Conservation (phyloP, 495 filamentous ascomycete species). For the Aspergillus hancockii region DNA sequence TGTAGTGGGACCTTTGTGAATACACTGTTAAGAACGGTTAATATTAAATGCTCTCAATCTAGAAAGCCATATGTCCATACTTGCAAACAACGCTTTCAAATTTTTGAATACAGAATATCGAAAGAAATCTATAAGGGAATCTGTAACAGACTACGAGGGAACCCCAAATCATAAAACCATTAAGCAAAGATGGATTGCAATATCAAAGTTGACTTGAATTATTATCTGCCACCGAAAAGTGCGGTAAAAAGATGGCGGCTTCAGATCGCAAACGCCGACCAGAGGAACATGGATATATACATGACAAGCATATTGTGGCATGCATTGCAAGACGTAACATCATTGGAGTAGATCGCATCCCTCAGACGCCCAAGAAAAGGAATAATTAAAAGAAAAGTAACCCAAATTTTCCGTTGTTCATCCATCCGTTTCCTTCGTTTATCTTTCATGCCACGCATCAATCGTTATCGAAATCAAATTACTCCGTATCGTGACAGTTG, state of each 20-base stretch:
- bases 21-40: not conserved
- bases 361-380: constrained; percentile 18
- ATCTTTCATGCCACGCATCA: constrained; percentile 9
- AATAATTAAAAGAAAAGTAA: constrained; percentile 7
- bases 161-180: not conserved
- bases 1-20: not conserved
- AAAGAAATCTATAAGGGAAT: no score
- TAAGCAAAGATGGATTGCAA: not conserved
- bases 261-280: constrained; percentile 3
- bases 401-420: constrained; percentile 8
- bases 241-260: not conserved
- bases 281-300: constrained; percentile 4
- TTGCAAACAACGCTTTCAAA: not conserved
- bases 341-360: constrained; percentile 15
- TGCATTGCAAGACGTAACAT: constrained; percentile 11
- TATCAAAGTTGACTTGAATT: not conserved
- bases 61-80: not conserved
- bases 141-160: not conserved
- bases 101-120: no score
- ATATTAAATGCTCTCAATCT: not conserved
- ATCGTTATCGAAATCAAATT: constrained; percentile 8
- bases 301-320: constrained; percentile 9
- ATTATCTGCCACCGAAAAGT: not conserved
- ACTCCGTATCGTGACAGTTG: constrained; percentile 1
- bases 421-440: constrained; percentile 12